Evolutionary conservation across 306 rosid genomes (phyloP).

Genomic region (Lupinus albus): DNA sequence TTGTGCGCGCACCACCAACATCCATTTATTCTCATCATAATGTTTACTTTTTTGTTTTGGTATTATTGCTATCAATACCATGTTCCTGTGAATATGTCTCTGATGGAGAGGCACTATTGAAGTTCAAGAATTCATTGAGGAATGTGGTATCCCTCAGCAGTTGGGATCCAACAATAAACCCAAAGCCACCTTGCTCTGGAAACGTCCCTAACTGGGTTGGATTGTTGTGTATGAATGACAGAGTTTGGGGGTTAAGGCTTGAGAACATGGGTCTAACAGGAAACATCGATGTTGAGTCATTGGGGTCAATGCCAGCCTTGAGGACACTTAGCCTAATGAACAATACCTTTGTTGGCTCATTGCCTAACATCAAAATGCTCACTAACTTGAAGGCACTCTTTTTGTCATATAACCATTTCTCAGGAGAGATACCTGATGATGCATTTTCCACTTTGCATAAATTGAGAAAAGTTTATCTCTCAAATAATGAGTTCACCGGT

Average conservation of each 20-base stretch:
- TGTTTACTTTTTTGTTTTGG: constrained; percentile 4
- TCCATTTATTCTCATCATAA: no score
- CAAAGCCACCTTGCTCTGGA: constrained; percentile 57
- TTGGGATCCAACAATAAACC: constrained; percentile 58
- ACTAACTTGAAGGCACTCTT: constrained; percentile 54
- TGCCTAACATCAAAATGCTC: constrained; percentile 56
- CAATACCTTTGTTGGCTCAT: constrained; percentile 70
- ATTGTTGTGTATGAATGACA: constrained; percentile 52
- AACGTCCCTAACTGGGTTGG: constrained; percentile 65
- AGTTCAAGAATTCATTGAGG: constrained; percentile 57
- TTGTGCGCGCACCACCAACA: constrained; percentile 74
- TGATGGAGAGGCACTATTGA: constrained; percentile 54
- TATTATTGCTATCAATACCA: constrained; percentile 36
- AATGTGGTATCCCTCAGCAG: constrained; percentile 42
- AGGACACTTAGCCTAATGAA: constrained; percentile 71
- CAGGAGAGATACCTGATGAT: constrained; percentile 68
- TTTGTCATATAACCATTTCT: constrained; percentile 72
- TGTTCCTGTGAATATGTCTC: constrained; percentile 19
- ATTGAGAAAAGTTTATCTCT: constrained; percentile 57
- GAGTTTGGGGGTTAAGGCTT: constrained; percentile 67
- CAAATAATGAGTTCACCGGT: constrained; percentile 65
- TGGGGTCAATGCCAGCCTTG: constrained; percentile 46
- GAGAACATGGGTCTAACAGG: constrained; percentile 74
- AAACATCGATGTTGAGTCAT: constrained; percentile 47
- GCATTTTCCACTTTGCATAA: constrained; percentile 55